Percentiles rank a stretch among this genome's conserved stretches.
Evolutionary conservation across 345 rosid genomes (phyloP).

Genomic region (Camelina neglecta): DNA sequence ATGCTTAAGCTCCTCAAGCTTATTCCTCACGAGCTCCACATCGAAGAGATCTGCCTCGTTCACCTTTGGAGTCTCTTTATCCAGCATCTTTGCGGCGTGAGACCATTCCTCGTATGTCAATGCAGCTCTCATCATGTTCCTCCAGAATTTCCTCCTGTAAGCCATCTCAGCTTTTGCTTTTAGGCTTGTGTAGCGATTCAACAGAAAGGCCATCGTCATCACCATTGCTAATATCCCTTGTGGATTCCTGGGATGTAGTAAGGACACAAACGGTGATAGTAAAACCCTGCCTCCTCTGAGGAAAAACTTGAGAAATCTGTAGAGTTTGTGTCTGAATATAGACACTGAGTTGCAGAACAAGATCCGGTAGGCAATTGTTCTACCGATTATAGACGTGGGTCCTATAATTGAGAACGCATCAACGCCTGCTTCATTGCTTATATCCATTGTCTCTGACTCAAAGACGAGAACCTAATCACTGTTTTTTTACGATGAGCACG

Average conservation of each 20-base stretch:
- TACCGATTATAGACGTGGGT: conserved; percentile 78
- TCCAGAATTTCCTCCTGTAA: conserved; percentile 95
- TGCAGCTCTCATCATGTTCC: conserved; percentile 91
- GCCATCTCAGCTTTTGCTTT: conserved; percentile 92
- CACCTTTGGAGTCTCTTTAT: conserved; percentile 80
- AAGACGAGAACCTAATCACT: conserved; percentile 7
- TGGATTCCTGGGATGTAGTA: conserved; percentile 93
- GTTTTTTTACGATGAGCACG: conserved; percentile 1
- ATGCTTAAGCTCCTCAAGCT: conserved; percentile 79
- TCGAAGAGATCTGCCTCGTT: conserved; percentile 76
- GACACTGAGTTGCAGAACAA: conserved; percentile 73
- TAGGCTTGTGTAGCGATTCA: conserved; percentile 85
- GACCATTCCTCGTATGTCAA: conserved; percentile 97
- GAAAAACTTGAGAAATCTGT: conserved; percentile 48
- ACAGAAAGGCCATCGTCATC: conserved; percentile 73
- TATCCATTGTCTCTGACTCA: conserved; percentile 63
- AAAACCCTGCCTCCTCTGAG: conserved; percentile 47
- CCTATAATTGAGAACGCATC: conserved; percentile 77
- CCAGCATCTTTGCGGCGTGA: conserved; percentile 98
- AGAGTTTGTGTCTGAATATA: conserved; percentile 56
- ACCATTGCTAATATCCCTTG: conserved; percentile 95
- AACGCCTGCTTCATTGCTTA: conserved; percentile 82
- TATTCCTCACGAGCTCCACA: conserved; percentile 82
- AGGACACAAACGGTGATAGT: conserved; percentile 58
- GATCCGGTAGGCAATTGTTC: conserved; percentile 78